A percentile compares a stretch with the other conserved stretches of the same genome.
Evolutionary conservation across 306 rosid genomes (phyloP).

Genomic region (Phaseolus lunatus): DNA sequence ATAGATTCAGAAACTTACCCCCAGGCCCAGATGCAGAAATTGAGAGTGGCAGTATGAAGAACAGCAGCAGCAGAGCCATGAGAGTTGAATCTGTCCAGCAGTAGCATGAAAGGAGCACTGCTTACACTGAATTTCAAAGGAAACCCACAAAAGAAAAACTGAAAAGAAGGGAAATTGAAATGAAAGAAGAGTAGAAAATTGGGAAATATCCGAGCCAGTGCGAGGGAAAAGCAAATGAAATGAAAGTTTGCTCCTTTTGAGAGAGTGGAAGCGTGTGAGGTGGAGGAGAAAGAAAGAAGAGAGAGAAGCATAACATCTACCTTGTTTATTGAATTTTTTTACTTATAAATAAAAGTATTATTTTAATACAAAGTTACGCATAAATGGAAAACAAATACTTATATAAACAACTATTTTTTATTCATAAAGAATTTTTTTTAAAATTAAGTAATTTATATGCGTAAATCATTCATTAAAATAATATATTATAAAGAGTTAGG

Average conservation of each 20-base stretch:
- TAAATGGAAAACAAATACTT: too few species aligned
- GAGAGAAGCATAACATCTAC: not conserved
- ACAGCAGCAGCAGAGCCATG: conserved; percentile 67
- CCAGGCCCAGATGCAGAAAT: conserved; percentile 61
- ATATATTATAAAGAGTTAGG: not conserved
- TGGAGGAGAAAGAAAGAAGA: not conserved
- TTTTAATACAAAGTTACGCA: too few species aligned
- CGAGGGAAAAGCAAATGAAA: conserved; percentile 41
- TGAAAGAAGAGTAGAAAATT: conserved; percentile 22
- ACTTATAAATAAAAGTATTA: too few species aligned
- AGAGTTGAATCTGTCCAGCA: conserved; percentile 9
- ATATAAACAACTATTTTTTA: too few species aligned
- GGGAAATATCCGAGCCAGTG: conserved; percentile 34
- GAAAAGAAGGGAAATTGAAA: not conserved
- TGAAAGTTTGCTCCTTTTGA: conserved; percentile 57
- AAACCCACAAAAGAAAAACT: conserved; percentile 38
- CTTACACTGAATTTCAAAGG: conserved; percentile 40
- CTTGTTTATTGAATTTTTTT: too few species aligned
- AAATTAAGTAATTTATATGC: too few species aligned
- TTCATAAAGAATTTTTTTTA: too few species aligned
- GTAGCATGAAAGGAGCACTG: conserved; percentile 34
- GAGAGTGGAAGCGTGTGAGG: conserved; percentile 38
- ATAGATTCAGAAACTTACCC: conserved; percentile 51
- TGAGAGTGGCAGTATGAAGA: conserved; percentile 55
- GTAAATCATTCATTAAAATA: too few species aligned